Evolutionary conservation across 208 protist species (phyloP).

Genomic region (Naegleria lovaniensis): DNA sequence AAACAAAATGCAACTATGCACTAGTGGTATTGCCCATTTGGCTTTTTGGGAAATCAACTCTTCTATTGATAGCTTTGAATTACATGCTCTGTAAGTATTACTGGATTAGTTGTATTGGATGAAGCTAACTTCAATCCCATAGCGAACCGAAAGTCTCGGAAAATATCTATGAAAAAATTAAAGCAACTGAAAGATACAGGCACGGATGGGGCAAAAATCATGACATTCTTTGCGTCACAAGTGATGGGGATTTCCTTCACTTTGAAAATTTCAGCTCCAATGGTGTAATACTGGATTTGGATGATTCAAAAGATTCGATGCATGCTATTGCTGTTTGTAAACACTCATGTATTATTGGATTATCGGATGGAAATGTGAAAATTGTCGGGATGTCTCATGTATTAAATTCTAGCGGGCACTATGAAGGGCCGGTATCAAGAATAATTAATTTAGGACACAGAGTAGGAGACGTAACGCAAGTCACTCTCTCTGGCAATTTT

Average conservation of each 20-base stretch:
- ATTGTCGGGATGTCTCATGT: neutral
- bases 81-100: neutral
- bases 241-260: neutral
- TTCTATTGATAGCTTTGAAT: neutral
- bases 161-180: constrained; percentile 15
- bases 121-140: neutral
- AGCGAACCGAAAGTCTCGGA: constrained; percentile 10
- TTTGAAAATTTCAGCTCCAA: neutral
- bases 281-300: neutral
- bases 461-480: neutral
- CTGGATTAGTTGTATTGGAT: neutral
- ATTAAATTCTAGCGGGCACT: neutral
- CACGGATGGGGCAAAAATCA: neutral
- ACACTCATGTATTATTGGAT: constrained; percentile 3
- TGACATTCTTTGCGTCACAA: constrained; percentile 4
- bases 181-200: neutral
- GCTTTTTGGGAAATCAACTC: neutral
- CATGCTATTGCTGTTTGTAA: neutral
- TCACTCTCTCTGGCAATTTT: neutral
- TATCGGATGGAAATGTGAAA: neutral
- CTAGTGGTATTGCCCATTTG: neutral
- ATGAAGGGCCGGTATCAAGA: neutral
- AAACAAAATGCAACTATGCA: neutral
- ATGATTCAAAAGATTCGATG: neutral
- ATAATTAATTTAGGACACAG: neutral